These are phyloP conservation scores for Rhizopus delemar DNA, from an alignment of 371 early-diverging fungal species.

Conservation along the genomic window DNA sequence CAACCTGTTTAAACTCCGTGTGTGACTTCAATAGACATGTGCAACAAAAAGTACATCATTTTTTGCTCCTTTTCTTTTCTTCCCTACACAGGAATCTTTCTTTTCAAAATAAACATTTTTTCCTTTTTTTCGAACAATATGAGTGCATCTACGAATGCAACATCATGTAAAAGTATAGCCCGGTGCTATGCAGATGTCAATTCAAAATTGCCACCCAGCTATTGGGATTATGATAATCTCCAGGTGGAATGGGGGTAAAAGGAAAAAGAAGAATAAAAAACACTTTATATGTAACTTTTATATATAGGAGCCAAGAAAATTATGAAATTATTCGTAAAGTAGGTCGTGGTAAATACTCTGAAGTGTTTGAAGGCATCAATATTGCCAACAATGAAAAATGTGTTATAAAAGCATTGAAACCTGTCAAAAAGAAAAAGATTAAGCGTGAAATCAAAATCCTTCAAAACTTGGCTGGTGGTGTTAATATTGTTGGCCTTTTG, in stretches of 20 bases:
- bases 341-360: constrained; percentile 99
- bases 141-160: constrained; percentile 3
- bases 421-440: constrained; percentile 99
- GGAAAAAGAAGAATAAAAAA: not conserved
- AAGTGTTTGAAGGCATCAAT: constrained; percentile 98
- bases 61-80: not conserved
- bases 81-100: not conserved
- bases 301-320: constrained; percentile 85
- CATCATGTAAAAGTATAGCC: constrained; percentile 58
- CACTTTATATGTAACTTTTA: not conserved
- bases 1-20: not conserved
- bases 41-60: not conserved
- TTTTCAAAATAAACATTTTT: constrained; percentile 1
- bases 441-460: constrained; percentile 98
- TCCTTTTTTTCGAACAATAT: not conserved
- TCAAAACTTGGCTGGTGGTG: constrained; percentile 93
- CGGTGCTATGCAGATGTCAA: constrained; percentile 91
- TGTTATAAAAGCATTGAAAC: constrained; percentile 99
- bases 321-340: constrained; percentile 97
- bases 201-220: constrained; percentile 74
- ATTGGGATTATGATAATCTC: constrained; percentile 97
- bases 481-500: constrained; percentile 89
- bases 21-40: not conserved
- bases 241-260: constrained; percentile 81
- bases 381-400: constrained; percentile 75